phyloP scores from a whole-genome alignment of 441 rosid species.

The Gossypium gossypioides region DNA sequence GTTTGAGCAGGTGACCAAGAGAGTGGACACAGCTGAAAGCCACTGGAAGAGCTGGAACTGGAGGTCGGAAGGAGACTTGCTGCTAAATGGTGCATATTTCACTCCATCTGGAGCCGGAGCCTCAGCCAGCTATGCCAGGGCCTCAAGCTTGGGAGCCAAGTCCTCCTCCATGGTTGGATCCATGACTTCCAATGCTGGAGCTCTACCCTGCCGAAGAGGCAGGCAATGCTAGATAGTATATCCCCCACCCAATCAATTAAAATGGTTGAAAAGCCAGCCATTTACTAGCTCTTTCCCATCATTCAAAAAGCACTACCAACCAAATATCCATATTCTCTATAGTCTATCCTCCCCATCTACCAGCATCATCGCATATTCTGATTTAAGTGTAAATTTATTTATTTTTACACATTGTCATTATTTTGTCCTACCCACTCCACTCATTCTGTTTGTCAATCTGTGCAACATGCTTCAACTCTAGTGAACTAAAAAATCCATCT shows the following conservation, averaged over 20 bases:
- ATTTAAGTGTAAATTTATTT: conserved; percentile 36
- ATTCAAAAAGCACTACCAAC: conserved; percentile 5
- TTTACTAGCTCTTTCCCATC: not conserved
- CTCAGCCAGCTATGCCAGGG: conserved; percentile 81
- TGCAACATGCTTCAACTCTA: conserved; percentile 49
- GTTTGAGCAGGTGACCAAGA: conserved; percentile 66
- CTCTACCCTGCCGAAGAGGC: conserved; percentile 53
- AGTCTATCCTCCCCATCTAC: conserved; percentile 16
- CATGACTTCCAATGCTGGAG: conserved; percentile 65
- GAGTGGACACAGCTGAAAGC: conserved; percentile 51
- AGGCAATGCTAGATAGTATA: conserved; percentile 39
- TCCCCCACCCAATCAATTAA: not conserved
- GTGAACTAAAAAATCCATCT: conserved; percentile 12
- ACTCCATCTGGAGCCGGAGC: conserved; percentile 83
- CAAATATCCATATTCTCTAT: conserved; percentile 10
- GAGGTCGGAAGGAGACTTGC: conserved; percentile 86
- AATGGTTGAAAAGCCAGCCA: conserved; percentile 24
- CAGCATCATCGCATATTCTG: conserved; percentile 25
- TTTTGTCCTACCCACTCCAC: conserved; percentile 10
- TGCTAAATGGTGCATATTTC: conserved; percentile 82
- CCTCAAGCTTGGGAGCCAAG: conserved; percentile 85
- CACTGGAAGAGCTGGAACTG: conserved; percentile 81
- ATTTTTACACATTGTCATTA: conserved; percentile 34
- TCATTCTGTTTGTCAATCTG: conserved; percentile 13
- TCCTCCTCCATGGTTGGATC: conserved; percentile 72